Percentiles rank a stretch among this genome's conserved stretches.
Evolutionary conservation across 2,329 filamentous ascomycete genomes (phyloP).

Genomic region (Alternaria angustiovoidea): DNA sequence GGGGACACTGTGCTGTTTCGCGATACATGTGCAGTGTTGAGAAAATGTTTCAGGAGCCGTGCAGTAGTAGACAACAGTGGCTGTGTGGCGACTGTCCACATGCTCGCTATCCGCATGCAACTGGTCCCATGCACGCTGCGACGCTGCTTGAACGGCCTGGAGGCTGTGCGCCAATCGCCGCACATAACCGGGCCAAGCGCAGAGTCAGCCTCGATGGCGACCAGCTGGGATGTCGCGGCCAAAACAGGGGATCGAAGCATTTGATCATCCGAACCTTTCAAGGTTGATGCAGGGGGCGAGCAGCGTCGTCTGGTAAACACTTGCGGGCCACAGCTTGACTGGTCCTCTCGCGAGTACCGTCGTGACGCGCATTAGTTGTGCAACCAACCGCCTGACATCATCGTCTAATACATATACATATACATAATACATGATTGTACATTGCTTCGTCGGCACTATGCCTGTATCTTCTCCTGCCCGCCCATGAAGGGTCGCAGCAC

Average conservation of each 20-base stretch:
- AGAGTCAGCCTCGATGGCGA: constrained; percentile 38
- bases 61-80: constrained; percentile 33
- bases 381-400: constrained; percentile 5
- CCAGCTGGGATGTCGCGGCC: constrained; percentile 24
- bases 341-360: not conserved
- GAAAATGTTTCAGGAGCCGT: constrained; percentile 38
- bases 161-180: constrained; percentile 40
- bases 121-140: constrained; percentile 22
- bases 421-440: not conserved
- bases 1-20: constrained; percentile 16
- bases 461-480: constrained; percentile 46
- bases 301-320: constrained; percentile 13
- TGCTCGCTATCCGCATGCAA: constrained; percentile 34
- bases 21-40: constrained; percentile 16
- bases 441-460: constrained; percentile 21
- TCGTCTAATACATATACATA: not conserved
- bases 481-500: constrained; percentile 87
- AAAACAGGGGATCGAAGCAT: constrained; percentile 29
- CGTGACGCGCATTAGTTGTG: not conserved
- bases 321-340: not conserved
- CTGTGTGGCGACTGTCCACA: constrained; percentile 44
- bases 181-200: constrained; percentile 38
- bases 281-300: constrained; percentile 12
- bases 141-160: constrained; percentile 22
- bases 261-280: constrained; percentile 13